phyloP scores from a whole-genome alignment of 2,329 filamentous ascomycete genomes.

The Talaromyces sp. region DNA sequence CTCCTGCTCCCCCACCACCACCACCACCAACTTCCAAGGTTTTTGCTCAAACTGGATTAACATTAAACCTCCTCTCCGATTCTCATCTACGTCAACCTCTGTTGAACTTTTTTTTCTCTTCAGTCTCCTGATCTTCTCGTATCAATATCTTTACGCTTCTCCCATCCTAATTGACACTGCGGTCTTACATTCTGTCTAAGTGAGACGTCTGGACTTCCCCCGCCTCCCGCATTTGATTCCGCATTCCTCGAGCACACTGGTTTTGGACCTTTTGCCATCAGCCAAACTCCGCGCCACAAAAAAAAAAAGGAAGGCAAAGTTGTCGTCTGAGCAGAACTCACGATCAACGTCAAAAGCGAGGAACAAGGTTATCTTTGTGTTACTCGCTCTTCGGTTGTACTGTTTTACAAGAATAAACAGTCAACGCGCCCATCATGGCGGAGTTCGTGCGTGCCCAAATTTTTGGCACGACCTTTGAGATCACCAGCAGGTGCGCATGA shows the following conservation, averaged over 20 bases:
- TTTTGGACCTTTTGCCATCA: not conserved
- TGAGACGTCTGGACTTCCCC: not conserved
- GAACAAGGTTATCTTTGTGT: not conserved
- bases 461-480: constrained; percentile 99
- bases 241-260: not conserved
- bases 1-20: constrained; percentile 5
- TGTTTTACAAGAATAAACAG: not conserved
- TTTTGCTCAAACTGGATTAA: constrained; percentile 12
- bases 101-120: not conserved
- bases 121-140: not conserved
- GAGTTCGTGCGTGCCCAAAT: constrained; percentile 99
- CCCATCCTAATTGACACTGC: not conserved
- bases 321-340: not conserved
- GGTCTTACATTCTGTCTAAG: not conserved
- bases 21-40: constrained; percentile 6
- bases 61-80: not conserved
- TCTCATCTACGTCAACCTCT: not conserved
- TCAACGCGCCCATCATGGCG: constrained; percentile 65
- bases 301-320: not conserved
- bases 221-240: constrained; percentile 4
- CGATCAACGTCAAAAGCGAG: not conserved
- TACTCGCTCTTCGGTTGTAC: not conserved
- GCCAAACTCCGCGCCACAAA: not conserved
- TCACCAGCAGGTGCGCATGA: constrained; percentile 81
- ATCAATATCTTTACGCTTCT: not conserved